These are phyloP conservation scores for Fistulifera pelliculosa DNA, from an alignment of 108 stramenopile genomes.

Conservation along the genomic window DNA sequence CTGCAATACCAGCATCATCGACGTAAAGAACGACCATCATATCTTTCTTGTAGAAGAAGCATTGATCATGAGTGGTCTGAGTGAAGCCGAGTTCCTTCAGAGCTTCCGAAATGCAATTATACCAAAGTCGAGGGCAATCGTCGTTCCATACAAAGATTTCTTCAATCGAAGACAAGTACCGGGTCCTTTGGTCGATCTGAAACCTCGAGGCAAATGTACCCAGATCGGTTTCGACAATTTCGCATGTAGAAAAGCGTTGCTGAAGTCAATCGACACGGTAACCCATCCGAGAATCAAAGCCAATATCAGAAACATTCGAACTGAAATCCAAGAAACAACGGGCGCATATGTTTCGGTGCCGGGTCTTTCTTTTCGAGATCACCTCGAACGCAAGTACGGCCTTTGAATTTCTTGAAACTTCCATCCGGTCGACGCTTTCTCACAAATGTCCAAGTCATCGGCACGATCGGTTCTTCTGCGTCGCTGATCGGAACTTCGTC, in stretches of 20 bases:
- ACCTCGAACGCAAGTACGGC: constrained; percentile 19
- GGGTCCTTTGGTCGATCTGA: neutral
- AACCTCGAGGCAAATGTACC: constrained; percentile 17
- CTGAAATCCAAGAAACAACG: constrained; percentile 11
- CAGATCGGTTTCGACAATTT: constrained; percentile 12
- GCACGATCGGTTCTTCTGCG: constrained; percentile 23
- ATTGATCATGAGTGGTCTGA: constrained; percentile 20
- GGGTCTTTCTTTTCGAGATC: constrained; percentile 3
- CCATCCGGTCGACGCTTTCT: constrained; percentile 35
- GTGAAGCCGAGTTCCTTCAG: constrained; percentile 12
- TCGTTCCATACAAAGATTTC: constrained; percentile 22
- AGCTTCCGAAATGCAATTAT: constrained; percentile 5
- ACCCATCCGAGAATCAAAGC: constrained; percentile 10
- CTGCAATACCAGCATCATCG: constrained; percentile 22
- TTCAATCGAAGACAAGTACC: constrained; percentile 10
- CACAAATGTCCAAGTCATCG: constrained; percentile 21
- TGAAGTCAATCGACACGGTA: constrained; percentile 1
- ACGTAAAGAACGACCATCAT: constrained; percentile 35
- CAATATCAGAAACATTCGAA: constrained; percentile 8
- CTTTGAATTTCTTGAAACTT: constrained; percentile 35
- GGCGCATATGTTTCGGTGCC: constrained; percentile 12
- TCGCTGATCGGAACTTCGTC: constrained; percentile 3
- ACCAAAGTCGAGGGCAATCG: constrained; percentile 26
- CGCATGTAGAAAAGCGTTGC: constrained; percentile 6
- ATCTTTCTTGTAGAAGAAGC: constrained; percentile 16